Evolutionary conservation across 176 grass and related monocot genomes (phyloP).

Genomic region (Saccharum spontaneum): DNA sequence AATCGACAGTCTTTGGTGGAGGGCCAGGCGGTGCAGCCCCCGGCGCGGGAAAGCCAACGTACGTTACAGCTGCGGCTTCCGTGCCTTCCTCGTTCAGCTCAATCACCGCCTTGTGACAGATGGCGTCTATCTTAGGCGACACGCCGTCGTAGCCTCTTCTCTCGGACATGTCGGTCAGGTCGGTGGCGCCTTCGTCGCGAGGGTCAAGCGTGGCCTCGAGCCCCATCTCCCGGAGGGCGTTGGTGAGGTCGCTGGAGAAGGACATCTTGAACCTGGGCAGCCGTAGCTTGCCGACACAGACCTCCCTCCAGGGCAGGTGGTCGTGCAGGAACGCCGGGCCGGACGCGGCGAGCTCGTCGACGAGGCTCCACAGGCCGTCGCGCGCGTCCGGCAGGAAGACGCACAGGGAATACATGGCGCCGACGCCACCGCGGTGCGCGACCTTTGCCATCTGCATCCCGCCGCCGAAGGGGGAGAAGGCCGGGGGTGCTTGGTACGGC

Average conservation of each 20-base stretch:
- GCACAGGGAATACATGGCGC: not conserved
- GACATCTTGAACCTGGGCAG: not conserved
- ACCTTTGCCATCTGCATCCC: not conserved
- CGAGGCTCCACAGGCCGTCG: not conserved
- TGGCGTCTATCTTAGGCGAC: not conserved
- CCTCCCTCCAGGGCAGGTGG: not conserved
- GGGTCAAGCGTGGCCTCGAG: not conserved
- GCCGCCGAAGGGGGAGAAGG: not conserved
- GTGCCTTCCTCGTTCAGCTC: constrained; percentile 1
- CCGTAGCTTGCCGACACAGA: not conserved
- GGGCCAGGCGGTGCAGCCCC: not conserved
- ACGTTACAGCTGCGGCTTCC: not conserved
- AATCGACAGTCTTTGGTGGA: not conserved
- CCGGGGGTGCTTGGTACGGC: not conserved
- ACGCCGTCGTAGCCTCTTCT: not conserved
- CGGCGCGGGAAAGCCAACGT: accelerated
- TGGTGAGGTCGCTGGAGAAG: not conserved
- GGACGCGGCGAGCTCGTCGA: not conserved
- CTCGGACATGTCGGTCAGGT: not conserved
- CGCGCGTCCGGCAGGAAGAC: not conserved
- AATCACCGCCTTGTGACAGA: not conserved
- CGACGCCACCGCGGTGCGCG: not conserved
- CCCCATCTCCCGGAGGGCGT: not conserved
- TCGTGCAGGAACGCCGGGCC: not conserved
- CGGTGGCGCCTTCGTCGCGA: too few species aligned